Evolutionary conservation across 768 basidiomycete species (phyloP).

Genomic region (Lentinula raphanica): DNA sequence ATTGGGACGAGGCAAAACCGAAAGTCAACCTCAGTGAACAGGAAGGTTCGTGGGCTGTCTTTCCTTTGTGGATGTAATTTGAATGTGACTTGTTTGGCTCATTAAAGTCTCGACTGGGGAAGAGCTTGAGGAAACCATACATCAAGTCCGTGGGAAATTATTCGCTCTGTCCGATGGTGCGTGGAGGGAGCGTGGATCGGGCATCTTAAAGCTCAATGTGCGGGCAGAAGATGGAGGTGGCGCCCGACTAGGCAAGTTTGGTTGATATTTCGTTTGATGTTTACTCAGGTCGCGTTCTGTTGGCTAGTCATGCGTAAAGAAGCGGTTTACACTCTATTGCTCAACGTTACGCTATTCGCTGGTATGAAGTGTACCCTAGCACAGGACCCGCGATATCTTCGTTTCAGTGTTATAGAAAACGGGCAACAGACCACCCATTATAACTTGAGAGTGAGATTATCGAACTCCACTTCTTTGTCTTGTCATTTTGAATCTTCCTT

Average conservation of each 20-base stretch:
- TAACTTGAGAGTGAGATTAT: slow-evolving; percentile 59
- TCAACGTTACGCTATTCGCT: slow-evolving; percentile 71
- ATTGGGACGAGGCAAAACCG: slow-evolving; percentile 16
- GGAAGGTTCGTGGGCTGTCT: slow-evolving; percentile 40
- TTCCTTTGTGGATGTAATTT: no score
- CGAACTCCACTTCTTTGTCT: neutral
- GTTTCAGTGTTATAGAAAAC: slow-evolving; percentile 67
- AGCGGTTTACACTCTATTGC: slow-evolving; percentile 67
- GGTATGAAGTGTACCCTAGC: slow-evolving; percentile 72
- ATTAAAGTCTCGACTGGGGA: slow-evolving; percentile 67
- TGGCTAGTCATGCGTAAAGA: slow-evolving; percentile 78
- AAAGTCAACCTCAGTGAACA: slow-evolving; percentile 58
- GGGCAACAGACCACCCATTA: slow-evolving; percentile 55
- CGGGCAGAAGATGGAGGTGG: slow-evolving; percentile 55
- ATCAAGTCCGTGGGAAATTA: slow-evolving; percentile 74
- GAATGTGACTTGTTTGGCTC: neutral
- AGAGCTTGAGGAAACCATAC: slow-evolving; percentile 74
- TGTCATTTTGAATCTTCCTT: slow-evolving; percentile 19
- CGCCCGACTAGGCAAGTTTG: slow-evolving; percentile 58
- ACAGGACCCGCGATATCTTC: slow-evolving; percentile 74
- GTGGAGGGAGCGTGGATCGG: slow-evolving; percentile 79
- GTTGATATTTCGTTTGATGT: slow-evolving; percentile 1
- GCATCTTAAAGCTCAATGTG: slow-evolving; percentile 67
- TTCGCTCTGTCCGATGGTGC: slow-evolving; percentile 53
- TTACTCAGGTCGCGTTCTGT: slow-evolving; percentile 6